phyloP scores from a whole-genome alignment of 1,284 basidiomycete genomes.

The Laetiporus sulphureus region DNA sequence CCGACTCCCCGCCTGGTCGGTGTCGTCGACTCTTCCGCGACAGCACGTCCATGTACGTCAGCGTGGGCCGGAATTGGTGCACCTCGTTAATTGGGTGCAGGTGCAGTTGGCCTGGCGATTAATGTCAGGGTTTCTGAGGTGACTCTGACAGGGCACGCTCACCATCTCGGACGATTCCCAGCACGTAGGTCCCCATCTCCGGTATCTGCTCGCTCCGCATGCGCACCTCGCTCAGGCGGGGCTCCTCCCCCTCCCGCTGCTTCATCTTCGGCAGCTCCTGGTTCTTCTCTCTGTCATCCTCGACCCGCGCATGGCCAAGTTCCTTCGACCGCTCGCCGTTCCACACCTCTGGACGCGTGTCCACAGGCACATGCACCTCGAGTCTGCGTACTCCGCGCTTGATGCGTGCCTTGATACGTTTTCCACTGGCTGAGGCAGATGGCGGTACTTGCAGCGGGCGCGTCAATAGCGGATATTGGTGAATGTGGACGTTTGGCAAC shows the following conservation, averaged over 20 bases:
- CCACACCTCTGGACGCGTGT: slow-evolving; percentile 73
- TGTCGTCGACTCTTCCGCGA: slow-evolving; percentile 52
- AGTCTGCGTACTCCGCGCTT: slow-evolving; percentile 56
- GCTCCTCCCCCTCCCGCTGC: slow-evolving; percentile 44
- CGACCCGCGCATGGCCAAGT: slow-evolving; percentile 53
- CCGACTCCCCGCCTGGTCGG: slow-evolving; percentile 43
- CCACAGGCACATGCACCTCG: slow-evolving; percentile 73
- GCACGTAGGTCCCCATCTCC: slow-evolving; percentile 58
- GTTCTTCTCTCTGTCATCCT: slow-evolving; percentile 72
- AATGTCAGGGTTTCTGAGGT: neutral
- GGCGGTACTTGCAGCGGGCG: slow-evolving; percentile 70
- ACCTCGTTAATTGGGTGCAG: slow-evolving; percentile 72
- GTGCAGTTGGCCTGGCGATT: slow-evolving; percentile 55
- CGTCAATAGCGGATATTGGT: slow-evolving; percentile 72
- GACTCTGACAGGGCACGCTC: slow-evolving; percentile 14
- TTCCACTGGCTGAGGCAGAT: slow-evolving; percentile 62
- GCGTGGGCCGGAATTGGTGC: slow-evolving; percentile 71
- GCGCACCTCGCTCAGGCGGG: slow-evolving; percentile 58
- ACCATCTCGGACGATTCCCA: slow-evolving; percentile 72
- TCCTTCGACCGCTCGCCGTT: slow-evolving; percentile 60
- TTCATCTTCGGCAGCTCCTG: slow-evolving; percentile 37
- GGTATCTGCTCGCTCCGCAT: slow-evolving; percentile 65
- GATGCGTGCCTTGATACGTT: slow-evolving; percentile 64
- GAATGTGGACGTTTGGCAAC: slow-evolving; percentile 58
- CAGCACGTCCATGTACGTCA: slow-evolving; percentile 70